phyloP scores from a whole-genome alignment of 306 rosid genomes.

The Vachellia collinsii region DNA sequence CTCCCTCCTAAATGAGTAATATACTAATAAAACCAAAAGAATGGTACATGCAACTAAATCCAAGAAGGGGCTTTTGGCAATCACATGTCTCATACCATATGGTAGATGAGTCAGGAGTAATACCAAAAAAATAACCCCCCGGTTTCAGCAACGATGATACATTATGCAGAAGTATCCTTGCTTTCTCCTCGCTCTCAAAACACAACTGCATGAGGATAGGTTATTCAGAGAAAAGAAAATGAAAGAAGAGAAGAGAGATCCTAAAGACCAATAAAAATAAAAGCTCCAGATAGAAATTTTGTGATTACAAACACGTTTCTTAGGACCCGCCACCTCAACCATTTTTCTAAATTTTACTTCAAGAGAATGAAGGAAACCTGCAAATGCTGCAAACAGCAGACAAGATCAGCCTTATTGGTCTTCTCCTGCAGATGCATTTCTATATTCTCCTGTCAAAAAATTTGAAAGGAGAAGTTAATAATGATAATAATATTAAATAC shows the following conservation, averaged over 20 bases:
- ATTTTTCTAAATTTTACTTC: background rate
- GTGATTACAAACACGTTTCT: background rate
- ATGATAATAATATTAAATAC: background rate
- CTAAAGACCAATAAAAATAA: conserved; percentile 6
- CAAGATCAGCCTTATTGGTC: conserved; percentile 65
- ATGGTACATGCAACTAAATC: conserved; percentile 33
- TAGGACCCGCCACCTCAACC: conserved; percentile 12
- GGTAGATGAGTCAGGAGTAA: conserved; percentile 98
- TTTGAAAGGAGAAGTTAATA: background rate
- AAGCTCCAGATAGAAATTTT: background rate
- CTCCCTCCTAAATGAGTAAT: background rate
- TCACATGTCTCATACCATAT: conserved; percentile 78
- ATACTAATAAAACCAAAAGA: background rate
- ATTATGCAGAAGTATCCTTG: conserved; percentile 75
- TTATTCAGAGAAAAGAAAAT: conserved; percentile 28
- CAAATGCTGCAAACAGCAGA: conserved; percentile 96
- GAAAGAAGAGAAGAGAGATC: background rate
- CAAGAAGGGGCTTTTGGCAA: conserved; percentile 39
- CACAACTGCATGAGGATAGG: conserved; percentile 65
- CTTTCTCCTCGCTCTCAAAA: conserved; percentile 93
- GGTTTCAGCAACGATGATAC: conserved; percentile 90
- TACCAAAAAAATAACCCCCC: conserved; percentile 97
- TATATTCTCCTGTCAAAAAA: conserved; percentile 59
- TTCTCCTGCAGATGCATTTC: conserved; percentile 70
- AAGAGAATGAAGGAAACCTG: conserved; percentile 59